A percentile compares a stretch with the other conserved stretches of the same genome.
phyloP scores from a whole-genome alignment of 495 filamentous ascomycete genomes.

The Immersiella caudata region DNA sequence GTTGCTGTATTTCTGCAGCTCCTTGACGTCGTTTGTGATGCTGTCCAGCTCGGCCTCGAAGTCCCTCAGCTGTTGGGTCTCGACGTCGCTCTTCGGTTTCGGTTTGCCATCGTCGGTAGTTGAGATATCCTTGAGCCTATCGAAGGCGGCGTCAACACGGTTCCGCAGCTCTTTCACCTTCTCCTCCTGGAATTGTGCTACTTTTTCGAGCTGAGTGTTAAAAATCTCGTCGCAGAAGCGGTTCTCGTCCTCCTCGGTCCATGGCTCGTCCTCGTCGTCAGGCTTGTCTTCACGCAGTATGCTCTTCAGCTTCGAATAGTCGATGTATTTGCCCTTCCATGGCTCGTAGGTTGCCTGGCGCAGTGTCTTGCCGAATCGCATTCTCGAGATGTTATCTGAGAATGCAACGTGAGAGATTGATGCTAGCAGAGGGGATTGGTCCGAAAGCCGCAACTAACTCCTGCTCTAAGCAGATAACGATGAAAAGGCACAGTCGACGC shows the following conservation, averaged over 20 bases:
- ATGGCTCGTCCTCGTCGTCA: slow-evolving; percentile 62
- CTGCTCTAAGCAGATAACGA: too few species aligned
- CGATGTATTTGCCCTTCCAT: slow-evolving; percentile 92
- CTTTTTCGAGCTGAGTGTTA: slow-evolving; percentile 94
- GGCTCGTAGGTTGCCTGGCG: slow-evolving; percentile 77
- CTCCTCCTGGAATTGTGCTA: slow-evolving; percentile 82
- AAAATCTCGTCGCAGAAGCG: slow-evolving; percentile 91
- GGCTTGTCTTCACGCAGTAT: slow-evolving; percentile 75
- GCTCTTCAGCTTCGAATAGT: slow-evolving; percentile 88
- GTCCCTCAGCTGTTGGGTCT: slow-evolving; percentile 63
- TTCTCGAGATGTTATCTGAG: slow-evolving; percentile 41
- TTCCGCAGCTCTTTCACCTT: slow-evolving; percentile 73
- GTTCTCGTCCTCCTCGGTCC: slow-evolving; percentile 96
- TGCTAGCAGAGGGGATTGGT: too few species aligned
- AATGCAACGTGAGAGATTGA: too few species aligned
- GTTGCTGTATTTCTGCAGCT: slow-evolving; percentile 91
- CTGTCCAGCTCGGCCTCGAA: slow-evolving; percentile 77
- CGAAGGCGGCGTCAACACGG: slow-evolving; percentile 61
- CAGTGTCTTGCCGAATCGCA: slow-evolving; percentile 93
- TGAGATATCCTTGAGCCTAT: slow-evolving; percentile 62
- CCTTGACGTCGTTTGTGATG: slow-evolving; percentile 88
- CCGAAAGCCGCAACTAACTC: too few species aligned
- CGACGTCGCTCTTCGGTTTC: slow-evolving; percentile 45
- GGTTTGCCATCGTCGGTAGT: slow-evolving; percentile 40
- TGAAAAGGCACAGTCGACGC: too few species aligned